phyloP scores from a whole-genome alignment of 305 asterid genomes.

The Fraxinus ornus region DNA sequence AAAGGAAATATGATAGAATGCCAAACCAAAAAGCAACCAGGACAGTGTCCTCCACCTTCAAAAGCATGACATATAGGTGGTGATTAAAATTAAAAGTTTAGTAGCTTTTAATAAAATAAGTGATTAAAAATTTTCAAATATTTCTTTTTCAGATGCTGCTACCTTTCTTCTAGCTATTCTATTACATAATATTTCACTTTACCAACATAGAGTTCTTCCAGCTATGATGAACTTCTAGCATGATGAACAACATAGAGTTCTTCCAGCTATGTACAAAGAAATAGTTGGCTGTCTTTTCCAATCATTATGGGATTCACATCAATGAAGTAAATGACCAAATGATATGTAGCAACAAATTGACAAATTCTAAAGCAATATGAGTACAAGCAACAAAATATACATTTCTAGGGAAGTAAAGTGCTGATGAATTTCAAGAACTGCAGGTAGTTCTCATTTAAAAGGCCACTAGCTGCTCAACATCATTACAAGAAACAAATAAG shows the following conservation, averaged over 20 bases:
- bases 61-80: neutral
- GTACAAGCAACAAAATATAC: neutral
- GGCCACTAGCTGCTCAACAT: neutral
- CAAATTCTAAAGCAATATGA: neutral
- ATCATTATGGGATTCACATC: neutral
- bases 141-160: conserved; percentile 45
- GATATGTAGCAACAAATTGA: neutral
- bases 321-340: neutral
- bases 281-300: neutral
- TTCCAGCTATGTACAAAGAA: neutral
- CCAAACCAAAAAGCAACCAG: conserved; percentile 32
- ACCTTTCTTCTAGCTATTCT: conserved; percentile 47
- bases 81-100: too few species aligned
- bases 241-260: neutral
- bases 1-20: conserved; percentile 48
- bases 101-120: too few species aligned
- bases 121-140: neutral
- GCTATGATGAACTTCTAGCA: neutral
- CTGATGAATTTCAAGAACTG: neutral
- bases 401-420: neutral
- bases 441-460: neutral
- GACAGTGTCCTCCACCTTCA: conserved; percentile 25
- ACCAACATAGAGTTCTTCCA: too few species aligned
- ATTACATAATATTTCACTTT: neutral
- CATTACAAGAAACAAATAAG: neutral